Evolutionary conservation across 495 filamentous ascomycete genomes (phyloP), one percentile per base, ranked within the genome.

Genomic region (Podospora bellae-mahoneyi): DNA sequence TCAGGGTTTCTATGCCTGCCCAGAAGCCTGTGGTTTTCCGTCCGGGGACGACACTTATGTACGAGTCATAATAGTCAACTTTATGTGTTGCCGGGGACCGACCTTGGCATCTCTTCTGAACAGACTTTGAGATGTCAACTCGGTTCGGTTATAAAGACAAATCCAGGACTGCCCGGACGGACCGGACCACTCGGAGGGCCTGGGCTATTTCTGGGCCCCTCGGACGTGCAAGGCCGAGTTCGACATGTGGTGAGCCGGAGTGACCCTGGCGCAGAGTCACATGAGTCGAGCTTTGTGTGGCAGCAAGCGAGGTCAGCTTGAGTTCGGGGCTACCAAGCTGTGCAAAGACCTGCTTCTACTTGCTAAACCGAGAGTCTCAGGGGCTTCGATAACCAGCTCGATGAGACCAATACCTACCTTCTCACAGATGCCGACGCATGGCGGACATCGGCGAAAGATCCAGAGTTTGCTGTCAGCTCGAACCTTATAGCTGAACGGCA

Each of bases 161-260:
- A 13, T 48, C 39, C 39, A 48, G 39, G 9, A 48, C 39, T 48
- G 39, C 23, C 1, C 1, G 23, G 23, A 23, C 39, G 39, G 39
- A 48, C 39, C 39, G 39, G 39, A 13, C 39, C 39, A 48, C 39
- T 48, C 39, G 39, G 39, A 16, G 55, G n/a, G 18, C 23, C 18
- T 58, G n/a, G n/a, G n/a, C 3, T 20, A 58, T 20, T 4, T 20
- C 18, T 26, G 55, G 55, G 23, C 23, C 55, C 55, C 4, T 58
- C 55, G n/a, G 55, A 58, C 55, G 3, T 19, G 55, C n/a, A 58
- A 58, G 60, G 60, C 60, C 19, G 60, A 27, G 23, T 32, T 48
- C 32, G 32, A 63, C 61, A 63, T 63, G 61, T 63, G 55, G 55
- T 48, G 13, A 48, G 59, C 59, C 30, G 59, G 59, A 61, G 30